Evolutionary conservation across 169 alveolate species (phyloP), one percentile per base, ranked within the genome.

Genomic region (Besnoitia besnoiti): DNA sequence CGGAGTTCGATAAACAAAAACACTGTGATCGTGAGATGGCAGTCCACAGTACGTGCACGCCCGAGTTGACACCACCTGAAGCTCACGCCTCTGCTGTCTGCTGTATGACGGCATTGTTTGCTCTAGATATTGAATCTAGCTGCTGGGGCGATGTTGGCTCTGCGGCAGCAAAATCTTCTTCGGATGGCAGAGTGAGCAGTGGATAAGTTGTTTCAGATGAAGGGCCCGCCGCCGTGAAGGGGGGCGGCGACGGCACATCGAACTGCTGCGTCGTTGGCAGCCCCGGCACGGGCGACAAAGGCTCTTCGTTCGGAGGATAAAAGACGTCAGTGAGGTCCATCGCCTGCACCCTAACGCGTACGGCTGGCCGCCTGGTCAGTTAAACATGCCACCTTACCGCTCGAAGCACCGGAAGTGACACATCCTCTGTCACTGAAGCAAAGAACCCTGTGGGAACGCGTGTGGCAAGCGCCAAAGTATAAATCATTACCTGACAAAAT

Each of bases 381-480:
- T n/a, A 30, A 8, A 19, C 0, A 19, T 8, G 8, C 12, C 61
- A 77, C 24, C 59, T 21, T 77, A 77, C 87, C 42, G 87, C 87
- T 77, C 59, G 87, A 27, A 77, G 24, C 50, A 77, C 87, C 61
- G 87, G 87, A 27, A 77, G 19, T 19, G 87, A 77, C 62, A 77
- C 87, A 40, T 77, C 87, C 59, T 77, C 87, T 3, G 87, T 77
- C 2, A 77, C 87, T 77, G 87, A 40, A 37, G 42, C 84, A 42
- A 0, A 39, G 40, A 40, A 8, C 8, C 59, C 14, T 42, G n/a
- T 46, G n/a, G 8, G 40, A 21, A 21, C 33, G n/a, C 35, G n/a
- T 39, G 27, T 14, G 35, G 24, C n/a, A 30, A 0, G 0, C 16
- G 33, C 21, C 42, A 12, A 14, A 24, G 37, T 24, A 40, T 27